Evolutionary conservation across 139 green algal genomes (phyloP).

Genomic region (Micromonas commoda): DNA sequence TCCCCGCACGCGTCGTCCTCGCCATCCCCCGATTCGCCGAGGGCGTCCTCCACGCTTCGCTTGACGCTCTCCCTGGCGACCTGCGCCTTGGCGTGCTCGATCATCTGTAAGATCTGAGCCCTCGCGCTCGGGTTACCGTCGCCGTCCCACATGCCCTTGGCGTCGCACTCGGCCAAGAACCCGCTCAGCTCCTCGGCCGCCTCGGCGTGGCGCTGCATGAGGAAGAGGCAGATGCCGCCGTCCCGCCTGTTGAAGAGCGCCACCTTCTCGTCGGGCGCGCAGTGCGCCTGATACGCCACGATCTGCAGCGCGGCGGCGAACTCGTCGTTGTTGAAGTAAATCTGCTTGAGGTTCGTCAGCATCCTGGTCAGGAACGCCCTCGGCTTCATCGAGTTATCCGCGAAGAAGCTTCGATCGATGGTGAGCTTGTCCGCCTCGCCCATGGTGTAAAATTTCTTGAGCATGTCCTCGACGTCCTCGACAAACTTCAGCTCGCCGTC

Average conservation of each 20-base stretch:
- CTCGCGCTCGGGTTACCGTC: background rate
- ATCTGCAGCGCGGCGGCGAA: slow-evolving; percentile 4
- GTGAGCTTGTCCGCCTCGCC: background rate
- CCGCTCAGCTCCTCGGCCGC: background rate
- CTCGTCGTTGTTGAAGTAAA: slow-evolving; percentile 3
- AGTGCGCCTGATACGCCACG: slow-evolving; percentile 1
- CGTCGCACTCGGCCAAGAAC: slow-evolving; percentile 6
- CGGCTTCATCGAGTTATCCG: background rate
- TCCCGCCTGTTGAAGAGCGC: slow-evolving; percentile 1
- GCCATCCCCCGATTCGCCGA: background rate
- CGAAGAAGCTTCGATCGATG: slow-evolving; percentile 19
- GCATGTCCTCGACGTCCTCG: slow-evolving; percentile 19
- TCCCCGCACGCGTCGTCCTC: background rate
- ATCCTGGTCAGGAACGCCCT: slow-evolving; percentile 6
- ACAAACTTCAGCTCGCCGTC: slow-evolving; percentile 20
- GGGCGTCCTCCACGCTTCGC: background rate
- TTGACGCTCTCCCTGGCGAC: background rate
- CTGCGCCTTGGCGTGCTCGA: background rate
- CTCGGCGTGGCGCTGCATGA: background rate
- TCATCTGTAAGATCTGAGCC: background rate
- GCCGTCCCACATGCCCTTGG: background rate
- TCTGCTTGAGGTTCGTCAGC: slow-evolving; percentile 17
- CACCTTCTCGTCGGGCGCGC: background rate
- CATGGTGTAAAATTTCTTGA: background rate
- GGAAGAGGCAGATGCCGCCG: background rate